A percentile compares a stretch with the other conserved stretches of the same genome.
Evolutionary conservation across 1,139 yeast species (phyloP).

Genomic region (Meyerozyma athensensis): DNA sequence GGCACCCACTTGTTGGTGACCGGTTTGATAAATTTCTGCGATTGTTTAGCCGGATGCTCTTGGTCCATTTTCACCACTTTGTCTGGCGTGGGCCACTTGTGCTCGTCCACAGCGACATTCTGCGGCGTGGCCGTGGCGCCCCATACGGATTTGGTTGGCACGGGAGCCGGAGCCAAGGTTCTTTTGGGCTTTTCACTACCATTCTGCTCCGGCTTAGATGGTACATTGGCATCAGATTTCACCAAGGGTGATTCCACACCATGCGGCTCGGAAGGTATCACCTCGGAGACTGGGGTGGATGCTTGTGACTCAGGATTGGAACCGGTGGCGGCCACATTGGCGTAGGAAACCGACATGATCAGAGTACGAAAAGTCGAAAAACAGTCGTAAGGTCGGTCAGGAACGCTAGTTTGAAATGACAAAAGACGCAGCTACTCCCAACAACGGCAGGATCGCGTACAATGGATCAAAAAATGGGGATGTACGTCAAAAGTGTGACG

Average conservation of each 20-base stretch:
- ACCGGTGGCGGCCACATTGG: conserved; percentile 39
- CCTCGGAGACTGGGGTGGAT: background rate
- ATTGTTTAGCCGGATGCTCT: conserved; percentile 25
- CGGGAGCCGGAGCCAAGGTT: conserved; percentile 69
- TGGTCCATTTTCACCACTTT: conserved; percentile 21
- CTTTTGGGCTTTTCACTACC: conserved; percentile 25
- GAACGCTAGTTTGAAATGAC: background rate
- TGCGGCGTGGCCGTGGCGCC: conserved; percentile 28
- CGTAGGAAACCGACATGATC: conserved; percentile 26
- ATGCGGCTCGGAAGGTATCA: background rate
- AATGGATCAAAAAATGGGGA: background rate
- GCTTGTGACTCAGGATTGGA: conserved; percentile 6
- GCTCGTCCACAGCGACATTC: conserved; percentile 32
- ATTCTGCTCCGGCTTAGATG: conserved; percentile 12
- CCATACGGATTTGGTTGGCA: conserved; percentile 72
- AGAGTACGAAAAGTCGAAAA: background rate
- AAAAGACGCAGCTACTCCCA: background rate
- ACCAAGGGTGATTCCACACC: conserved; percentile 4
- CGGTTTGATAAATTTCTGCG: conserved; percentile 49
- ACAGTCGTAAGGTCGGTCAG: background rate
- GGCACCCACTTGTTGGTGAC: conserved; percentile 87
- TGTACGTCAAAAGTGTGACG: background rate
- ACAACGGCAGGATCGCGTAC: background rate
- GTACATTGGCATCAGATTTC: no score
- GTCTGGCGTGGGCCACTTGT: conserved; percentile 60